Evolutionary conservation across 495 filamentous ascomycete species (phyloP).

Genomic region (Aspergillus indologenus): DNA sequence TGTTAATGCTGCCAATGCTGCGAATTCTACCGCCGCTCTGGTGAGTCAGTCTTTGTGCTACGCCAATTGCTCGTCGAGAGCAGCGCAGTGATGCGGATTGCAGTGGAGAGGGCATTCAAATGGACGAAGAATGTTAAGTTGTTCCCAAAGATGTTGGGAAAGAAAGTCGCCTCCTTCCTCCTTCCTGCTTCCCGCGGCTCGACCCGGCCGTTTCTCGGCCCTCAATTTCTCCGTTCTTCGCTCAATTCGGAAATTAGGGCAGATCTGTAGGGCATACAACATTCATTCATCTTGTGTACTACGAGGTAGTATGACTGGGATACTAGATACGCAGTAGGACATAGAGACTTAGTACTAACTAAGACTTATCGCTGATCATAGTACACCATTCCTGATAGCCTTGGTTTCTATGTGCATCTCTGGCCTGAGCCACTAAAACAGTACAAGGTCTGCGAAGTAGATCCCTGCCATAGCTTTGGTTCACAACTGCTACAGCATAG

Average conservation of each 20-base stretch:
- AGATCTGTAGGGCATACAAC: neutral
- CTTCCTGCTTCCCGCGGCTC: too few species aligned
- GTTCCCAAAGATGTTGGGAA: neutral
- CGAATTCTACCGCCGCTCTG: neutral
- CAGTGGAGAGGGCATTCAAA: constrained; percentile 16
- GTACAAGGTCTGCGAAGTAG: too few species aligned
- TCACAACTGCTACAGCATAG: too few species aligned
- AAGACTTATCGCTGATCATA: too few species aligned
- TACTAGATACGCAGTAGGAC: too few species aligned
- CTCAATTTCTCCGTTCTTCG: neutral
- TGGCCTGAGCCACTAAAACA: too few species aligned
- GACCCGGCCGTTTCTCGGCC: neutral
- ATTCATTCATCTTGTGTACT: too few species aligned
- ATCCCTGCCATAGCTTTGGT: too few species aligned
- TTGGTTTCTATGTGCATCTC: too few species aligned
- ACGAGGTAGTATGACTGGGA: too few species aligned
- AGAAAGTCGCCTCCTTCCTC: neutral
- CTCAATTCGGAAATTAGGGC: neutral
- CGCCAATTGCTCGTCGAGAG: constrained; percentile 5
- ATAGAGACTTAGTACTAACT: too few species aligned
- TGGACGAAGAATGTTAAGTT: constrained; percentile 6
- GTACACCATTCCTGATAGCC: too few species aligned
- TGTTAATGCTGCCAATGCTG: neutral
- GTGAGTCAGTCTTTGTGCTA: neutral
- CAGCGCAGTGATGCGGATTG: constrained; percentile 8